phyloP scores from a whole-genome alignment of 129 eudicot species.

The Centaurea solstitialis region DNA sequence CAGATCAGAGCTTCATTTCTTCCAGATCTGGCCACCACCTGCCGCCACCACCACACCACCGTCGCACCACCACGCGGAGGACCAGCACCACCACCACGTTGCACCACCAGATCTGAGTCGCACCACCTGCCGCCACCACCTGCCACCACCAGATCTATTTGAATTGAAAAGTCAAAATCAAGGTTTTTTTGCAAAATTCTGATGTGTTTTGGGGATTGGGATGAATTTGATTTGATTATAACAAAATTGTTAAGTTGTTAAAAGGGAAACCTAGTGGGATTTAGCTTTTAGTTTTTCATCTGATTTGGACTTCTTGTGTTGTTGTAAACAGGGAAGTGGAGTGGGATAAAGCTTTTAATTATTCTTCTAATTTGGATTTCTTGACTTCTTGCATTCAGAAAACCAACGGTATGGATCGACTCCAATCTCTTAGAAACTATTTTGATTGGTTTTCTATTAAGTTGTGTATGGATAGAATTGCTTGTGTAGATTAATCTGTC shows the following conservation, averaged over 20 bases:
- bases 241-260: slow-evolving; percentile 5
- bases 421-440: neutral
- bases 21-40: too few relatives aligned
- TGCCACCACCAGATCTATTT: too few relatives aligned
- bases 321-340: slow-evolving; percentile 65
- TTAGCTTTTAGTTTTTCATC: slow-evolving; percentile 74
- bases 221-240: slow-evolving; percentile 13
- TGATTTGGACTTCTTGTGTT: slow-evolving; percentile 31
- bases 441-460: neutral
- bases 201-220: neutral
- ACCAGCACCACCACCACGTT: too few relatives aligned
- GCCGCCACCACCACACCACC: too few relatives aligned
- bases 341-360: slow-evolving; percentile 84
- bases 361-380: slow-evolving; percentile 61
- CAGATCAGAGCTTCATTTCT: too few relatives aligned
- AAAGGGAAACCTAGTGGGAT: slow-evolving; percentile 77
- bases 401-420: slow-evolving; percentile 51
- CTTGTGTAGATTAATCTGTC: too few relatives aligned
- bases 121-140: too few relatives aligned
- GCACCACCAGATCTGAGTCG: too few relatives aligned
- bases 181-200: neutral
- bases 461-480: too few relatives aligned
- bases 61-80: too few relatives aligned
- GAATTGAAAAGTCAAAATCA: neutral
- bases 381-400: slow-evolving; percentile 61